Conservation (phyloP, 2,329 filamentous ascomycete genomes). For the Aureobasidium mangrovei region DNA sequence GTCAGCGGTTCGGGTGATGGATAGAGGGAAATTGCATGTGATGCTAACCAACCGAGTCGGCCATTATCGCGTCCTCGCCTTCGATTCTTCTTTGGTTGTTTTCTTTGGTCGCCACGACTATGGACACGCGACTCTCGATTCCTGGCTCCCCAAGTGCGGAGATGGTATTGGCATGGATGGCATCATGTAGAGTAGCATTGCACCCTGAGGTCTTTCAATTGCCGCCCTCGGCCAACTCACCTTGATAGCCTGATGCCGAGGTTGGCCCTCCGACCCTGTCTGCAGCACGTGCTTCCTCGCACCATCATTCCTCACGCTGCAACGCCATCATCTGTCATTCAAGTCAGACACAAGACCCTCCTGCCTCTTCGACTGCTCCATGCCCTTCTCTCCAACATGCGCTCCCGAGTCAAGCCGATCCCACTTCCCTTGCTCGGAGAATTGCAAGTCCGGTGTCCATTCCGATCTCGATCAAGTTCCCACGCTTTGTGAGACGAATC, state of each 20-base stretch:
- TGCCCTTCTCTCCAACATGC: too few species aligned
- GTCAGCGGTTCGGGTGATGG: neutral
- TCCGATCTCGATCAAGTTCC: neutral
- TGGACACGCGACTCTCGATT: neutral
- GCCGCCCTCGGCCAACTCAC: conserved; percentile 8
- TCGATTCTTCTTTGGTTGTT: neutral
- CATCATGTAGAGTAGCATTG: neutral
- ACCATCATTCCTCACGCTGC: neutral
- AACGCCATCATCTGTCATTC: too few species aligned
- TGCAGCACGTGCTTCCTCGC: neutral
- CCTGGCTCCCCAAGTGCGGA: neutral
- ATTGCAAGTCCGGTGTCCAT: neutral
- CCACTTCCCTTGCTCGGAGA: neutral
- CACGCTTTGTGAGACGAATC: too few species aligned
- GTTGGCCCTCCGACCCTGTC: conserved; percentile 2
- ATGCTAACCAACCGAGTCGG: conserved; percentile 24
- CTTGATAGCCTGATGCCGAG: conserved; percentile 11
- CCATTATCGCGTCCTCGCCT: conserved; percentile 16
- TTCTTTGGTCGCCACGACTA: neutral
- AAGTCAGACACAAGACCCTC: too few species aligned
- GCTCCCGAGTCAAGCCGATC: neutral
- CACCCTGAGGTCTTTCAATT: neutral
- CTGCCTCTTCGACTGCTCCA: too few species aligned
- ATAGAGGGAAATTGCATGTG: neutral
- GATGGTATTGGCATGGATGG: neutral